Base-by-base conservation (phyloP, 352 stramenopile species). In the Blastocystis sp. region DNA sequence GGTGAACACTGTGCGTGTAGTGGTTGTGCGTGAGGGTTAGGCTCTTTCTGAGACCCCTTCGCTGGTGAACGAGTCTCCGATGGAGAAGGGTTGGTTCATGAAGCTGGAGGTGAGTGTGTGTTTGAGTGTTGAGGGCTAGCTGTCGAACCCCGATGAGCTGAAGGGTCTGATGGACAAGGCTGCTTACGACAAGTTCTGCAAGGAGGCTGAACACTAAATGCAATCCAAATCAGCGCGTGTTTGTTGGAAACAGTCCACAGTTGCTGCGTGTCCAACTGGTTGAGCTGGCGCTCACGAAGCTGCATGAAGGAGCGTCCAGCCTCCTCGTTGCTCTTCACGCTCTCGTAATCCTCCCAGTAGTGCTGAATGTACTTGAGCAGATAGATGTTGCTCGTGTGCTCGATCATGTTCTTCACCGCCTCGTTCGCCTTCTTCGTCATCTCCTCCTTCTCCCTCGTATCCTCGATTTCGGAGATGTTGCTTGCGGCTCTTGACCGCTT, bases 1-100 rank as follows among this genome's bases (percentile, higher is more conserved):
- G 76, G 90, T 98, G 14, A 99, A 99, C 90, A 93, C 97, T 90
- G 90, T 74, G 48, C 28, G 62, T 54, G 3, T 84, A 7, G 14
- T 65, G 45, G 24, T 9, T 21, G 52, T 1, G 54, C 14, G n/a
- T 68, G 60, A 71, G 21, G 7, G 24, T 57, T 78, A 90, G 82
- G 65, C 48, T 64, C 68, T 90, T 43, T 81, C 70, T 43, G 63
- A 66, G 52, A 90, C 45, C 87, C 89, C 89, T 87, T 81, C 45
- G 38, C 17, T 80, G 9, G 89, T 90, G 9, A 90, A 90, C 48
- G 79, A 90, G 54, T 90, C 89, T 65, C 89, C 89, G 40, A 68
- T 89, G 38, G 68, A 87, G 42, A 87, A 89, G 62, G 89, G 89
- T 66, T 90, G 89, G 89, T 90, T 90, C 61, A 87, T 89, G 64